Base-by-base conservation (phyloP, 2,329 filamentous ascomycete genomes). In the Fusarium sp. region DNA sequence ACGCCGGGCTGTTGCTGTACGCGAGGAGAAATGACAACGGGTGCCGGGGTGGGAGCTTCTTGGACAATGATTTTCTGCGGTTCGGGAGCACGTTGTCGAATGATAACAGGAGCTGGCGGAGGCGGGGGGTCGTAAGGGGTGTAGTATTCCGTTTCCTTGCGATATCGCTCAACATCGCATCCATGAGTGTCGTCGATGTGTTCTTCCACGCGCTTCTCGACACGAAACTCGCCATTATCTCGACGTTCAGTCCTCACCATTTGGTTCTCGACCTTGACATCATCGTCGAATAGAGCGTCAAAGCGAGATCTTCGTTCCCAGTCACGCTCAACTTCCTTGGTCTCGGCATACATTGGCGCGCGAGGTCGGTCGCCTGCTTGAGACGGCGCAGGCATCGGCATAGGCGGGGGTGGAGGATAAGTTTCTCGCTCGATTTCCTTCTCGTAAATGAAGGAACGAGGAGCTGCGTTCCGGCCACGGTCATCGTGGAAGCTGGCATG, bases 141-240 rank as follows among this genome's bases (percentile, higher is more conserved):
- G 71, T 86, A 90, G 75, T 89, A 90, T 68, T 90, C 88, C 4
- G 86, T 87, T 74, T 90, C 87, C 75, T 84, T 85, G 71, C 84
- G 84, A 72, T 87, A 88, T 73, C 83, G 83, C 74, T 90, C 87
- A 41, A 89, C 72, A 19, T 89, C 85, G 56, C 80, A 81, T 44
- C 81, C 81, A 22, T 75, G 75, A 19, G 76, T 70, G 24, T 85
- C 83, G 44, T 84, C 83, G 28, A 81, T 77, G 47, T 81, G 82
- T 67, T 87, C 84, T 55, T 87, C 80, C 17, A 80, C 80, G 52
- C 84, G 84, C 70, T 84, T 84, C 69, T 89, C 85, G 64, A 88
- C 77, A 54, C 84, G 72, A 15, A 69, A 74, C 6, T 74, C 71
- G 10, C 72, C 83, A 41, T 84, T 81, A 50, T 81, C 80, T 56